phyloP scores from a whole-genome alignment of 1,284 basidiomycete genomes.

The Ceratobasidium sp. region DNA sequence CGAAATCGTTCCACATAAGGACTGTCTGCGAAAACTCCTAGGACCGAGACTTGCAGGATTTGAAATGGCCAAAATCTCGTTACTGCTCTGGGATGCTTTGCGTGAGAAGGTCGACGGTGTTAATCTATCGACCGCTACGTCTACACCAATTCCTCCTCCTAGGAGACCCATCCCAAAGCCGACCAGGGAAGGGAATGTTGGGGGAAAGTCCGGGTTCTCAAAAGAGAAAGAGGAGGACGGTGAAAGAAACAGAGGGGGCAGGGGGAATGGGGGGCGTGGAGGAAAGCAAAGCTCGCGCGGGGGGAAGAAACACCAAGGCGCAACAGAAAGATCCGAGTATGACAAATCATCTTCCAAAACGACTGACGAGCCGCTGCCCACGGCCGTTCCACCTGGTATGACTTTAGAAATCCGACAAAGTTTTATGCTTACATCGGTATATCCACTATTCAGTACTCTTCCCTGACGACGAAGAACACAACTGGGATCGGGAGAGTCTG shows the following conservation, averaged over 20 bases:
- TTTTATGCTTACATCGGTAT: neutral
- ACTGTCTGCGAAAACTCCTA: conserved; percentile 9
- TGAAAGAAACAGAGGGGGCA: no score
- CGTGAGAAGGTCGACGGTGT: conserved; percentile 26
- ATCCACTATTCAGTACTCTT: neutral
- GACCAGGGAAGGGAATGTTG: neutral
- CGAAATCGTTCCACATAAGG: neutral
- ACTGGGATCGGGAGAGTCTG: conserved; percentile 22
- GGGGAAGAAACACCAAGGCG: neutral
- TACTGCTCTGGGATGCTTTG: conserved; percentile 26
- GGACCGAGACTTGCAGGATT: conserved; percentile 26
- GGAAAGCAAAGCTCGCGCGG: no score
- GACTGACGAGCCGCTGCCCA: neutral
- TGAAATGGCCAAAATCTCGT: conserved; percentile 33
- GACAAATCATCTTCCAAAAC: neutral
- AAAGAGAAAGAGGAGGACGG: neutral
- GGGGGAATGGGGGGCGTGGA: no score
- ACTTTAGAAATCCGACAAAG: no score
- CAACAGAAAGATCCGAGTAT: neutral
- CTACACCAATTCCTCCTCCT: conserved; percentile 4
- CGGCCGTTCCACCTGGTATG: no score
- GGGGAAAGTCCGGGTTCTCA: neutral
- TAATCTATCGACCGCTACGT: conserved; percentile 34
- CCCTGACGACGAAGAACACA: conserved; percentile 21
- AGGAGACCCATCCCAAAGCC: neutral